Conservation (phyloP, 2,329 filamentous ascomycete species). For the Aspergillus brunneoviolaceus region DNA sequence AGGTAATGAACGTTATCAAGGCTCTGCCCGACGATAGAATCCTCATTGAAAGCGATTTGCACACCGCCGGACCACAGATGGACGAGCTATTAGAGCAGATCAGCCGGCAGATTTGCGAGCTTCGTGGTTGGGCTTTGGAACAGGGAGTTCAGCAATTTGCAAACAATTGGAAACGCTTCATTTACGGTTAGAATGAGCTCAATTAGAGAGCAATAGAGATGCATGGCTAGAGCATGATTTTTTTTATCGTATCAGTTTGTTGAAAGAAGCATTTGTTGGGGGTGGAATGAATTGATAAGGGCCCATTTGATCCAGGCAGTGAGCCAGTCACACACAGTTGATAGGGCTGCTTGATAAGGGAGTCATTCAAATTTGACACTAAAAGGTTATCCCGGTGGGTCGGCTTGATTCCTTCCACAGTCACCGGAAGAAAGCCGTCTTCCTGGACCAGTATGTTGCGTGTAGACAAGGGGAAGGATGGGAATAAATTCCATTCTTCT, state of each 20-base stretch:
- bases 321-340: not conserved
- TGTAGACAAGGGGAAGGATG: too few relatives aligned
- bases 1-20: slow-evolving; percentile 66
- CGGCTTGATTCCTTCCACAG: not conserved
- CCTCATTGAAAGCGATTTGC: slow-evolving; percentile 86
- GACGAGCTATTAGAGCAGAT: slow-evolving; percentile 74
- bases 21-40: slow-evolving; percentile 74
- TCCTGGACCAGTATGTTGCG: not conserved
- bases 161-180: slow-evolving; percentile 74
- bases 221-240: too few relatives aligned
- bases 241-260: not conserved
- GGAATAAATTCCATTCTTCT: too few relatives aligned
- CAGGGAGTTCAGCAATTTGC: slow-evolving; percentile 68
- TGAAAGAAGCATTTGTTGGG: not conserved
- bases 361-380: too few relatives aligned
- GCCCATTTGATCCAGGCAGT: not conserved
- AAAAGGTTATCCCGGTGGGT: not conserved
- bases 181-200: slow-evolving; percentile 55
- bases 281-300: slow-evolving; percentile 1
- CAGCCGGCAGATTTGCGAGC: slow-evolving; percentile 69
- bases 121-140: slow-evolving; percentile 75
- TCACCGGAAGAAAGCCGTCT: not conserved
- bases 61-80: slow-evolving; percentile 78
- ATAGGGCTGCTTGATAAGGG: slow-evolving; percentile 5
- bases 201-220: not conserved